Percentiles rank a stretch among this genome's conserved stretches.
These are phyloP conservation scores for Coemansia guatemalensis DNA, from an alignment of 192 early-diverging fungal species.

Conservation along the genomic window DNA sequence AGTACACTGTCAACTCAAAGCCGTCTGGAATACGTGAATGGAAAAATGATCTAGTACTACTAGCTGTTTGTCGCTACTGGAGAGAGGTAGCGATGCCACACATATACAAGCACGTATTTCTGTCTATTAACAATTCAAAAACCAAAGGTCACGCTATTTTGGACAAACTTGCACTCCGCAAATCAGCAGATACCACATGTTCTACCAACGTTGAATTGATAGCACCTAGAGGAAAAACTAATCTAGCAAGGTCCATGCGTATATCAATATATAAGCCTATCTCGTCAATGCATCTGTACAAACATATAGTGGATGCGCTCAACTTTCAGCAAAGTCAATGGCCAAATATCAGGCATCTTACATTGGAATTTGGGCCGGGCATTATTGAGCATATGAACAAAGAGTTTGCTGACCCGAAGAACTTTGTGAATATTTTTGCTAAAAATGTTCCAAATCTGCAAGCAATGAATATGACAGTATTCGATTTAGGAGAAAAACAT, in stretches of 20 bases:
- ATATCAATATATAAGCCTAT: conserved; percentile 1
- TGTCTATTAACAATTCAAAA: neutral
- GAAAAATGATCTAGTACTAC: conserved; percentile 1
- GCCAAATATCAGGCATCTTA: neutral
- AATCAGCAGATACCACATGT: neutral
- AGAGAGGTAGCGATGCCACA: neutral
- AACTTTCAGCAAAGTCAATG: conserved; percentile 4
- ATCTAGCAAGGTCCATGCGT: neutral
- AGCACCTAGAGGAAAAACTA: neutral
- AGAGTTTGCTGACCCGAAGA: neutral
- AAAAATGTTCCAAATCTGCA: neutral
- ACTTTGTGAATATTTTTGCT: conserved; percentile 4
- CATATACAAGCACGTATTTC: conserved; percentile 7
- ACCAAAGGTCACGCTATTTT: neutral
- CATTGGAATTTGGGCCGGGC: conserved; percentile 10
- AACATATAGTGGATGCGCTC: neutral
- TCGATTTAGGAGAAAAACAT: neutral
- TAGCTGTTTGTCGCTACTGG: conserved; percentile 13
- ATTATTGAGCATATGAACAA: neutral
- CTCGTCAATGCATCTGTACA: neutral
- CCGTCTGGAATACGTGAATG: neutral
- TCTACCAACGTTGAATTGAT: neutral
- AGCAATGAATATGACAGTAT: neutral
- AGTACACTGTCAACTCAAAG: neutral
- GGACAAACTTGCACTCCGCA: neutral